A percentile compares a stretch with the other conserved stretches of the same genome.
Conservation (phyloP, 148 eudicot genomes). For the Camellia sinensis region DNA sequence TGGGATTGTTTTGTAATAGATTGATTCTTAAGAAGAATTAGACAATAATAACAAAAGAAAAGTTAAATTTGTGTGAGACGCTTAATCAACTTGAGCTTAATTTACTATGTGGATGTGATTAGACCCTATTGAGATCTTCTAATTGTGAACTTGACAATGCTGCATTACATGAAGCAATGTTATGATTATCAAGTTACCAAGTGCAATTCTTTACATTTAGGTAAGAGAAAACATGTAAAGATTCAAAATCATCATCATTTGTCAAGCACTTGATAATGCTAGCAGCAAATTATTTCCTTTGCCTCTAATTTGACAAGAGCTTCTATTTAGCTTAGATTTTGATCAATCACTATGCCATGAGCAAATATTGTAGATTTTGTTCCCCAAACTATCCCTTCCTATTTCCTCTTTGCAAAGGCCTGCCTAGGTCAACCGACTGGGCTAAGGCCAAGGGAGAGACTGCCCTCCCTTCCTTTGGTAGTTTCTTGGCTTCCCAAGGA, state of each 20-base stretch:
- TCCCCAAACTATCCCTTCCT: background rate
- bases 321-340: background rate
- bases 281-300: background rate
- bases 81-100: background rate
- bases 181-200: background rate
- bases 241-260: background rate
- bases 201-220: background rate
- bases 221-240: background rate
- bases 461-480: no score
- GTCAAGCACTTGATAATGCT: no score
- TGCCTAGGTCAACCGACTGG: no score
- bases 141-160: background rate
- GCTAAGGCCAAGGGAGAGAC: no score
- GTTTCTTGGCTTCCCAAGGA: no score
- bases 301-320: background rate
- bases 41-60: background rate
- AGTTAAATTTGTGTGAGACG: background rate
- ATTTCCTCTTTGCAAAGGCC: background rate
- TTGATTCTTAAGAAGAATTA: background rate
- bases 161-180: constrained; percentile 1
- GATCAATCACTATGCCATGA: background rate
- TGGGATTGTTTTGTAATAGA: background rate
- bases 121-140: background rate
- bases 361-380: background rate
- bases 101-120: background rate